Conservation (phyloP, 768 basidiomycete species). For the Russula virescens region DNA sequence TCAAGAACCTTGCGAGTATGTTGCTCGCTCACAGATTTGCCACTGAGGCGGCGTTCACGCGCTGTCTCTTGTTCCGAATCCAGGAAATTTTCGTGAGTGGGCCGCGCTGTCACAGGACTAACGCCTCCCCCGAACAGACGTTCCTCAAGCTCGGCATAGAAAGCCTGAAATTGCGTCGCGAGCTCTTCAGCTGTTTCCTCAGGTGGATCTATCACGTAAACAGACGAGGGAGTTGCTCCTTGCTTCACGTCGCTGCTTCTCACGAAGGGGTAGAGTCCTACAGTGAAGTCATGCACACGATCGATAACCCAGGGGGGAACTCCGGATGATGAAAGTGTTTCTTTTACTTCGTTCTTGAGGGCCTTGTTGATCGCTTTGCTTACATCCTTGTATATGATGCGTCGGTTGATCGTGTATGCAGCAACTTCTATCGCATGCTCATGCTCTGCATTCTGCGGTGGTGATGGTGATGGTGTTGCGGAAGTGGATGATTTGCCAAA, state of each 20-base stretch:
- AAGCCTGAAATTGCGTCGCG: slow-evolving; percentile 56
- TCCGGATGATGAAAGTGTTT: slow-evolving; percentile 36
- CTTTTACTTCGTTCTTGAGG: slow-evolving; percentile 51
- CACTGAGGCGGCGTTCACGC: slow-evolving; percentile 13
- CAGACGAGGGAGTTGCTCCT: slow-evolving; percentile 8
- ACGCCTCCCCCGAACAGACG: slow-evolving; percentile 44
- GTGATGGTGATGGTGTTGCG: slow-evolving; percentile 17
- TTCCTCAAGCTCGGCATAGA: slow-evolving; percentile 62
- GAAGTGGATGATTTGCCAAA: slow-evolving; percentile 23
- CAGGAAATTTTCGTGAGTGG: slow-evolving; percentile 16
- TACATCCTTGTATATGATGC: slow-evolving; percentile 49
- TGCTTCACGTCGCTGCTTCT: slow-evolving; percentile 25
- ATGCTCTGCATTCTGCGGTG: slow-evolving; percentile 22
- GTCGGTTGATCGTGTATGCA: slow-evolving; percentile 51
- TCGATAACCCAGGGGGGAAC: slow-evolving; percentile 55
- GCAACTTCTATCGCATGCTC: slow-evolving; percentile 48
- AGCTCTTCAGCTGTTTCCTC: slow-evolving; percentile 49
- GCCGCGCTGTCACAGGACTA: slow-evolving; percentile 31
- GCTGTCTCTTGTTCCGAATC: slow-evolving; percentile 25
- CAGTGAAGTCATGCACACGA: slow-evolving; percentile 50
- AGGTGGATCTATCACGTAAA: slow-evolving; percentile 40
- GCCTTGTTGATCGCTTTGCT: slow-evolving; percentile 48
- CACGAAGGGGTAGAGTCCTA: slow-evolving; percentile 54
- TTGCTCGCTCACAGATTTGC: slow-evolving; percentile 31
- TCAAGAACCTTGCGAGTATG: slow-evolving; percentile 59